phyloP scores from a whole-genome alignment of 148 eudicot species.

The Cornus controversa region DNA sequence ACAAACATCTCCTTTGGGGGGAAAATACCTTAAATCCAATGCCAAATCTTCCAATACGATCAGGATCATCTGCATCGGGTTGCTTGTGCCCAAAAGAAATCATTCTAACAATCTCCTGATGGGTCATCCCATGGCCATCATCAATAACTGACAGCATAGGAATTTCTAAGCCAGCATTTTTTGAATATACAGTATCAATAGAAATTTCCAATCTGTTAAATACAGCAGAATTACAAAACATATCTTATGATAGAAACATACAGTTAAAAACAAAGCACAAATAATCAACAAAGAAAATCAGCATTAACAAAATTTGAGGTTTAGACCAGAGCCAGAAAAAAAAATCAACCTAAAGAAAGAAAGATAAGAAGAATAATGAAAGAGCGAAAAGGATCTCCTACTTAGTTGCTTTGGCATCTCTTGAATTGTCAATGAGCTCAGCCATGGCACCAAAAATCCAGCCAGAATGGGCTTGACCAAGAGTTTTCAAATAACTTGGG shows the following conservation, averaged over 20 bases:
- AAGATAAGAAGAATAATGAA: background rate
- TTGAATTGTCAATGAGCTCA: constrained; percentile 76
- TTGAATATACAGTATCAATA: constrained; percentile 44
- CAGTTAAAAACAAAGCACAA: background rate
- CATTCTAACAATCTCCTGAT: constrained; percentile 60
- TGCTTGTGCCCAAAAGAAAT: constrained; percentile 68
- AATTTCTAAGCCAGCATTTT: constrained; percentile 39
- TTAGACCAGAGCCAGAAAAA: too few relatives aligned
- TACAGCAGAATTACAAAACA: constrained; percentile 13
- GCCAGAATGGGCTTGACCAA: constrained; percentile 73
- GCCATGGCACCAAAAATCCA: constrained; percentile 89
- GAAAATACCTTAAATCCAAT: constrained; percentile 69
- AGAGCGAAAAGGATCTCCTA: constrained; percentile 14
- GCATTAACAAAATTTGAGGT: too few relatives aligned
- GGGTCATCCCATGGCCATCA: constrained; percentile 76
- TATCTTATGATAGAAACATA: background rate
- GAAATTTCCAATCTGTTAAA: constrained; percentile 56
- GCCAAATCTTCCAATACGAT: constrained; percentile 74
- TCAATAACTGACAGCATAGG: constrained; percentile 69
- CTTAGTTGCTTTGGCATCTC: constrained; percentile 72
- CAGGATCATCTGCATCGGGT: constrained; percentile 46
- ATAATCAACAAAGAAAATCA: too few relatives aligned
- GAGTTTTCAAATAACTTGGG: constrained; percentile 75
- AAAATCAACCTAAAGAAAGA: too few relatives aligned
- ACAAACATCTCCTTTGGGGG: background rate